A percentile compares a stretch with the other conserved stretches of the same genome.
Conservation (phyloP, 2,329 filamentous ascomycete genomes). For the Colletotrichum aenigma region DNA sequence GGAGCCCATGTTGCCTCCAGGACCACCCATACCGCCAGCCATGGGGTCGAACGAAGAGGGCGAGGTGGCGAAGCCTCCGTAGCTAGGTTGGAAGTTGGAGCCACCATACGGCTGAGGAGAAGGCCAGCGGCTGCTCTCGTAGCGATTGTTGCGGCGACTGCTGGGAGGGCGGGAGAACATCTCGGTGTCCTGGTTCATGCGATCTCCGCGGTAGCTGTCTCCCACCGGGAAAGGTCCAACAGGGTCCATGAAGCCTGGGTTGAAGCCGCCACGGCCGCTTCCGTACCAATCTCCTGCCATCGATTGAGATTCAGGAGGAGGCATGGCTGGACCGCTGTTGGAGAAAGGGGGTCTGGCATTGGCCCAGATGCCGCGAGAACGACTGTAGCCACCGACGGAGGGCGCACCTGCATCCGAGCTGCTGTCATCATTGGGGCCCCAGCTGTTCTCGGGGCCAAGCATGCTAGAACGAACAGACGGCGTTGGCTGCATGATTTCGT, state of each 20-base stretch:
- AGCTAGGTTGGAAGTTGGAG: slow-evolving; percentile 32
- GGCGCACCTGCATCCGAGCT: slow-evolving; percentile 63
- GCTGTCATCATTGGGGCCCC: slow-evolving; percentile 59
- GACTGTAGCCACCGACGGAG: slow-evolving; percentile 55
- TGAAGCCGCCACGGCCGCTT: slow-evolving; percentile 41
- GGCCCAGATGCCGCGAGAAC: slow-evolving; percentile 61
- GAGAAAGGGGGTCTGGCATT: slow-evolving; percentile 47
- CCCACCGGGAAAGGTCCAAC: slow-evolving; percentile 35
- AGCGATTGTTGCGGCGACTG: slow-evolving; percentile 45
- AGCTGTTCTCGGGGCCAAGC: slow-evolving; percentile 45
- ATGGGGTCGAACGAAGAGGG: slow-evolving; percentile 24
- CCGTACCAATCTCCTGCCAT: slow-evolving; percentile 48
- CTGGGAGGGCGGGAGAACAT: slow-evolving; percentile 45
- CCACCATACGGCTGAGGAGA: slow-evolving; percentile 36
- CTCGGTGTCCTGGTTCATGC: slow-evolving; percentile 54
- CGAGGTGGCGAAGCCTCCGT: slow-evolving; percentile 26
- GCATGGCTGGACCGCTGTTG: slow-evolving; percentile 27
- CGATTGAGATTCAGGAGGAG: slow-evolving; percentile 36
- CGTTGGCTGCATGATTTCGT: slow-evolving; percentile 20
- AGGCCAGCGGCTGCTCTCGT: slow-evolving; percentile 50
- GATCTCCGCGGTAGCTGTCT: slow-evolving; percentile 50
- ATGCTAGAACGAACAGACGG: neutral
- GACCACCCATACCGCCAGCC: slow-evolving; percentile 29
- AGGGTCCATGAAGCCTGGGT: slow-evolving; percentile 45
- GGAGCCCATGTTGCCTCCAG: slow-evolving; percentile 43